These are phyloP conservation scores for Beauveria rudraprayagi DNA, from an alignment of 2,329 filamentous ascomycete genomes.

Conservation along the genomic window DNA sequence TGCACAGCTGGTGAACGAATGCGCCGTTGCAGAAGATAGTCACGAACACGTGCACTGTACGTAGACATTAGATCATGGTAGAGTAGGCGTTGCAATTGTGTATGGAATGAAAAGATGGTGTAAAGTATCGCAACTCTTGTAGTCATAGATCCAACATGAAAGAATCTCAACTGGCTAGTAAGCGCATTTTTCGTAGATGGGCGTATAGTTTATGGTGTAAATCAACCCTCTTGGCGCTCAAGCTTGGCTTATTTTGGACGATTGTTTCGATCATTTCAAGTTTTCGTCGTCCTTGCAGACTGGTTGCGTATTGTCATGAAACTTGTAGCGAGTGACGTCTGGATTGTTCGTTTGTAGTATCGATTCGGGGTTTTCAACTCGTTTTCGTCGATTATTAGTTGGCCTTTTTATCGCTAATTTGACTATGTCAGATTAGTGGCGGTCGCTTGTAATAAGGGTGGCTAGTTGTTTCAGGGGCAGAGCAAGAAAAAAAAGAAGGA, in stretches of 20 bases:
- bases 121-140: not conserved
- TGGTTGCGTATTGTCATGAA: not conserved
- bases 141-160: slow-evolving; percentile 2
- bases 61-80: not conserved
- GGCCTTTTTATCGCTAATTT: not conserved
- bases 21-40: not conserved
- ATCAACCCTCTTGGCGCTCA: not conserved
- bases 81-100: not conserved
- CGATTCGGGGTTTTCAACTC: not conserved
- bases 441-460: not conserved
- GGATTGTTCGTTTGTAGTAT: not conserved
- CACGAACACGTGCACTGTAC: not conserved
- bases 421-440: not conserved
- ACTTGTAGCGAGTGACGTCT: not conserved
- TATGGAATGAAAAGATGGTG: not conserved
- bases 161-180: not conserved
- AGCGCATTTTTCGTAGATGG: not conserved
- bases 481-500: not conserved
- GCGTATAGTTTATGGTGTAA: not conserved
- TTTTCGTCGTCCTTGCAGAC: not conserved
- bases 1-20: not conserved
- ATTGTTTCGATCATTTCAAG: not conserved
- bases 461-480: not conserved
- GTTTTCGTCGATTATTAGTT: not conserved
- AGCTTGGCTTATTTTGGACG: not conserved